Evolutionary conservation across 1,284 basidiomycete species (phyloP).

Genomic region (Lignosus rhinocerotis): DNA sequence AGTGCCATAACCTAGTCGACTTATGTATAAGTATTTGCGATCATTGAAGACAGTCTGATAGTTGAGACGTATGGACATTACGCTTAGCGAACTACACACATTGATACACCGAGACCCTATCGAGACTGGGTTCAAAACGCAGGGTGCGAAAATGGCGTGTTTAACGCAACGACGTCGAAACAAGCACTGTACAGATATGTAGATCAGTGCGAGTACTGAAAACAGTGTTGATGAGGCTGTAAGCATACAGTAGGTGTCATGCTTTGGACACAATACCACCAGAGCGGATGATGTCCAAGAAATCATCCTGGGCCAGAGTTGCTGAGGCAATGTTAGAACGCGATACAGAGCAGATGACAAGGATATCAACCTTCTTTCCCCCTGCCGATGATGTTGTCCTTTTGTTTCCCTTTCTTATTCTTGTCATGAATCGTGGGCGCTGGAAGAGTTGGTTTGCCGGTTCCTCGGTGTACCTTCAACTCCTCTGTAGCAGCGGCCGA

Average conservation of each 20-base stretch:
- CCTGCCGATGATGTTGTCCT: conserved; percentile 51
- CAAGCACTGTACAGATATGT: too few relatives aligned
- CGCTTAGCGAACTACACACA: too few relatives aligned
- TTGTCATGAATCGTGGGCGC: conserved; percentile 56
- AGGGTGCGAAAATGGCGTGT: too few relatives aligned
- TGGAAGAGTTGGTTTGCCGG: conserved; percentile 70
- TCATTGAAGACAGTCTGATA: too few relatives aligned
- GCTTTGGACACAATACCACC: conserved; percentile 51
- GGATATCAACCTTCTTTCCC: conserved; percentile 55
- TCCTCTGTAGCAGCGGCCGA: conserved; percentile 53
- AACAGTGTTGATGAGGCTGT: neutral
- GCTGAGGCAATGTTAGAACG: conserved; percentile 35
- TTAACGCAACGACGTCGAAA: too few relatives aligned
- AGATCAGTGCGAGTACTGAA: neutral
- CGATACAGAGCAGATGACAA: neutral
- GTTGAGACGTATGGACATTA: too few relatives aligned
- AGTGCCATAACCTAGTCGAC: too few relatives aligned
- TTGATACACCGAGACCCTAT: too few relatives aligned
- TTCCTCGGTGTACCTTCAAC: conserved; percentile 60
- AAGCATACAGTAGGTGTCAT: conserved; percentile 8
- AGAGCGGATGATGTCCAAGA: conserved; percentile 77
- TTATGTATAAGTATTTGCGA: too few relatives aligned
- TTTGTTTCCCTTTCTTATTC: conserved; percentile 53
- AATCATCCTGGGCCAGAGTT: conserved; percentile 64
- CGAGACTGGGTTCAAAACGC: too few relatives aligned